These are phyloP conservation scores for Arctostaphylos glauca DNA, from an alignment of 148 eudicot species.

Conservation along the genomic window DNA sequence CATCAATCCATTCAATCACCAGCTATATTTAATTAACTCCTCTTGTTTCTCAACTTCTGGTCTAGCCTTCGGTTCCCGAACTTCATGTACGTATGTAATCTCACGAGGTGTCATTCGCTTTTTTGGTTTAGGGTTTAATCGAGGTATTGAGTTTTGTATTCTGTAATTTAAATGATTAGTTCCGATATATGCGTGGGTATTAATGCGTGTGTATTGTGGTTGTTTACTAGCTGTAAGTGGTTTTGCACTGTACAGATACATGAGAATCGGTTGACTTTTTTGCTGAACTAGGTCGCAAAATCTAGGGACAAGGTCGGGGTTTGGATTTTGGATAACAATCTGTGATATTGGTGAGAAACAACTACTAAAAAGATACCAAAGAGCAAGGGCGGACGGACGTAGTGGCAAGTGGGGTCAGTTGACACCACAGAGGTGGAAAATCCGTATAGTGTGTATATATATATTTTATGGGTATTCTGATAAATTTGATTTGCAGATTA, in stretches of 20 bases:
- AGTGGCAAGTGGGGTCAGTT: no score
- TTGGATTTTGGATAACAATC: background rate
- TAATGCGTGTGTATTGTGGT: no score
- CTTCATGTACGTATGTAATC: background rate
- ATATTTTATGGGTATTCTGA: no score
- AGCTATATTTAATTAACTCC: background rate
- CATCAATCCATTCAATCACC: constrained; percentile 7
- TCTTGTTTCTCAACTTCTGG: background rate
- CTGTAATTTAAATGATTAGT: background rate
- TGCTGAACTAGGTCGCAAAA: background rate
- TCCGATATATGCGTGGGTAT: background rate
- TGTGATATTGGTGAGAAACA: background rate
- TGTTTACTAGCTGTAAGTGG: background rate
- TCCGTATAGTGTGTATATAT: no score
- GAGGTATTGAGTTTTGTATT: background rate
- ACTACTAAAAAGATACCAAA: background rate
- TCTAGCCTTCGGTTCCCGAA: background rate
- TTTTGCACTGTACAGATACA: background rate
- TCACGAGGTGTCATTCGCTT: background rate
- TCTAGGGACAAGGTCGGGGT: background rate
- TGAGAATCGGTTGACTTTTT: background rate
- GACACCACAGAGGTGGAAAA: no score
- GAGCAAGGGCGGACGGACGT: background rate
- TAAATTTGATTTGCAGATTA: no score
- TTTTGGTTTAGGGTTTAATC: background rate